phyloP scores from a whole-genome alignment of 23 red algal species.

The Pyropia haitanensis region DNA sequence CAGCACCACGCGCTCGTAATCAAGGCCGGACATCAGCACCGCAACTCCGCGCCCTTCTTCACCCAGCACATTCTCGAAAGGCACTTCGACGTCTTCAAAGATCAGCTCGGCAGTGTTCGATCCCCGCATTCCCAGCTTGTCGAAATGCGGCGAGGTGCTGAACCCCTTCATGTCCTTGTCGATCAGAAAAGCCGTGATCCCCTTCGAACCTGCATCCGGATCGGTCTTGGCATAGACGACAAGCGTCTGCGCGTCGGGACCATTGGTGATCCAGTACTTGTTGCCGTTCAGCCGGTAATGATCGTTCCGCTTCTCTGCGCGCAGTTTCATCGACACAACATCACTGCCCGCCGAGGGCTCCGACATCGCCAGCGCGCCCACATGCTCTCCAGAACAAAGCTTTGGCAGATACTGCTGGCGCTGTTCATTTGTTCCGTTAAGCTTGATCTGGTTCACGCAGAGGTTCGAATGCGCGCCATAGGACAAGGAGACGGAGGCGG shows the following conservation, averaged over 20 bases:
- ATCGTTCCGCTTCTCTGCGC: not conserved
- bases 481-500: conserved; percentile 26
- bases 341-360: conserved; percentile 45
- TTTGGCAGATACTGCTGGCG: no score
- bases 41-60: conserved; percentile 18
- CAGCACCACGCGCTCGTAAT: conserved; percentile 41
- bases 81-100: conserved; percentile 31
- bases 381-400: conserved; percentile 24
- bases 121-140: conserved; percentile 64
- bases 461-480: conserved; percentile 45
- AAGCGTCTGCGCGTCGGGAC: conserved; percentile 34
- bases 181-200: conserved; percentile 48
- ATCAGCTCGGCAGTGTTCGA: conserved; percentile 41
- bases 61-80: conserved; percentile 24
- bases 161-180: conserved; percentile 28
- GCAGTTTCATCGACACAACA: conserved; percentile 38
- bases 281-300: conserved; percentile 14
- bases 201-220: conserved; percentile 22
- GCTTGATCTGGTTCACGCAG: conserved; percentile 50
- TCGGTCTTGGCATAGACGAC: conserved; percentile 37
- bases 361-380: conserved; percentile 51
- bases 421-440: no score
- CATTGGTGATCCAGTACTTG: conserved; percentile 44
- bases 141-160: conserved; percentile 22
- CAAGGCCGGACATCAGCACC: conserved; percentile 38